These are phyloP conservation scores for Neoascochyta sp. DNA, from an alignment of 2,329 filamentous ascomycete genomes.

Conservation along the genomic window DNA sequence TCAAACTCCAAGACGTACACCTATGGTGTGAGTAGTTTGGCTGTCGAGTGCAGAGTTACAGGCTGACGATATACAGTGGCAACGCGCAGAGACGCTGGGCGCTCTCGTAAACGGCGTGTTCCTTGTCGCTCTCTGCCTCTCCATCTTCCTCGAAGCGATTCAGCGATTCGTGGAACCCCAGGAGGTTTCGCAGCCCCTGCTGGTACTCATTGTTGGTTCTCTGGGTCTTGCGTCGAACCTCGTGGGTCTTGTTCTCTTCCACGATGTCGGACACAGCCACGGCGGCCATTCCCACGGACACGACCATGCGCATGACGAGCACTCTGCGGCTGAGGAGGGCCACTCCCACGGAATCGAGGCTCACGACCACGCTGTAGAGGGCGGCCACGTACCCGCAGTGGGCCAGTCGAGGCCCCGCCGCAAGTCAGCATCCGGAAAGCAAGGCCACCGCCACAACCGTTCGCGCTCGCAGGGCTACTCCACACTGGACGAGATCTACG, in stretches of 20 bases:
- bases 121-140: constrained; percentile 90
- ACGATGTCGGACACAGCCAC: constrained; percentile 86
- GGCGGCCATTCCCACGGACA: constrained; percentile 56
- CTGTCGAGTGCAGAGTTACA: too few relatives aligned
- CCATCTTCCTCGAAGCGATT: constrained; percentile 92
- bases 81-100: constrained; percentile 93
- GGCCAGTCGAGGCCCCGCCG: constrained; percentile 15
- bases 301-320: constrained; percentile 37
- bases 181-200: constrained; percentile 75
- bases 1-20: constrained; percentile 85
- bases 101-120: constrained; percentile 98
- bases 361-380: constrained; percentile 36
- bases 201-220: constrained; percentile 86
- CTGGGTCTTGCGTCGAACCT: constrained; percentile 85
- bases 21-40: constrained; percentile 77
- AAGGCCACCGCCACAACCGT: constrained; percentile 55
- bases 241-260: constrained; percentile 82
- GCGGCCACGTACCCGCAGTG: constrained; percentile 49
- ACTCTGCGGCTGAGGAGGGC: constrained; percentile 50
- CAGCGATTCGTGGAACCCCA: constrained; percentile 90
- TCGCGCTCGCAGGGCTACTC: constrained; percentile 55
- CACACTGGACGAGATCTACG: constrained; percentile 67
- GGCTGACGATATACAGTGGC: constrained; percentile 61
- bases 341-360: constrained; percentile 48
- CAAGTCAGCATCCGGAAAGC: constrained; percentile 29